Percentiles rank a stretch among this genome's conserved stretches.
Conservation (phyloP, 768 basidiomycete species). For the Psilocybe azurescens region DNA sequence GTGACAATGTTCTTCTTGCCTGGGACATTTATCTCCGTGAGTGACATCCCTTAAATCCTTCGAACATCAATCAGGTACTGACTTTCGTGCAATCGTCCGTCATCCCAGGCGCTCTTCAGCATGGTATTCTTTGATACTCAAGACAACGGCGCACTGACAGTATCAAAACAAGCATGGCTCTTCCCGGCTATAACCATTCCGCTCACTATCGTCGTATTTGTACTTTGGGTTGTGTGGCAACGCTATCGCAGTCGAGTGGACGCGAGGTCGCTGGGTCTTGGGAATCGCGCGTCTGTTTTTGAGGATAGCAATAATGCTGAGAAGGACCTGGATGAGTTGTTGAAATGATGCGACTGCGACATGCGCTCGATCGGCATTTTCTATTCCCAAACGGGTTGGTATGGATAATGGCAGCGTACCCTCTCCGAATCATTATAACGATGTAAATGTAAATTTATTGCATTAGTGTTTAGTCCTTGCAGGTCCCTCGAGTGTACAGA, state of each 20-base stretch:
- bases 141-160: background rate
- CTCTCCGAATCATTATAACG: no score
- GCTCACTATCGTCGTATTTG: background rate
- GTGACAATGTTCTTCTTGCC: conserved; percentile 34
- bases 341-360: background rate
- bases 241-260: background rate
- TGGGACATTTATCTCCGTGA: conserved; percentile 30
- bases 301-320: background rate
- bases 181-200: conserved; percentile 2
- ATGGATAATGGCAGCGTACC: no score
- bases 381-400: no score
- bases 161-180: conserved; percentile 1
- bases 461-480: no score
- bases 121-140: conserved; percentile 16
- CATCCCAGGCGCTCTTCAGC: conserved; percentile 26
- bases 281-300: background rate
- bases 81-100: background rate
- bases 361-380: no score
- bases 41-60: background rate
- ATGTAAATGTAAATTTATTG: no score
- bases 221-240: background rate
- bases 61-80: no score
- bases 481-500: no score
- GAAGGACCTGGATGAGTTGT: background rate
- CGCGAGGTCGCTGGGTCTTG: background rate